These are phyloP conservation scores for Globisporangium splendens DNA, from an alignment of 352 stramenopile genomes.

Conservation along the genomic window DNA sequence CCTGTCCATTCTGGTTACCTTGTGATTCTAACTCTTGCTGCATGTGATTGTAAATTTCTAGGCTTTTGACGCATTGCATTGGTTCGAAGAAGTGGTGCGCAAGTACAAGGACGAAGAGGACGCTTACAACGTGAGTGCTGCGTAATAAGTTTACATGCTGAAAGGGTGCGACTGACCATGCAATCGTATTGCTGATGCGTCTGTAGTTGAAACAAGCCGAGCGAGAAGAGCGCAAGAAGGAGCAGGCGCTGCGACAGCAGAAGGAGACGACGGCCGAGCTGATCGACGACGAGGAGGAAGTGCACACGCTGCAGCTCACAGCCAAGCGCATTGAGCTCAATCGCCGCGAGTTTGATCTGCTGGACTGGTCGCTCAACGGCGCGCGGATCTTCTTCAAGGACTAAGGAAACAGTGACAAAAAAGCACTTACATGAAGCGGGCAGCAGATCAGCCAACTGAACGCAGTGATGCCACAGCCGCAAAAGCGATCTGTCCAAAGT, in stretches of 20 bases:
- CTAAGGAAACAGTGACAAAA: conserved; percentile 17
- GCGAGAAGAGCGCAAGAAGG: conserved; percentile 67
- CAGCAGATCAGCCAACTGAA: not conserved
- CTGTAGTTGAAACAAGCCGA: conserved; percentile 74
- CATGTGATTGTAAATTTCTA: conserved; percentile 17
- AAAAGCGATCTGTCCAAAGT: not conserved
- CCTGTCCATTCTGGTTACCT: no score
- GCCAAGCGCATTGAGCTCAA: conserved; percentile 86
- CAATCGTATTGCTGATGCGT: not conserved
- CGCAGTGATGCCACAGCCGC: not conserved
- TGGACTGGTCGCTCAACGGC: conserved; percentile 90
- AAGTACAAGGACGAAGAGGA: conserved; percentile 87
- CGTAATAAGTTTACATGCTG: no score
- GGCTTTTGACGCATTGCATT: conserved; percentile 88
- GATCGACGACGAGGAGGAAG: conserved; percentile 86
- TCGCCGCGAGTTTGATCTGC: conserved; percentile 85
- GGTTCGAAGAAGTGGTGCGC: conserved; percentile 85
- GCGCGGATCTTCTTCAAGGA: conserved; percentile 93
- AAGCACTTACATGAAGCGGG: conserved; percentile 2
- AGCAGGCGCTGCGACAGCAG: conserved; percentile 75
- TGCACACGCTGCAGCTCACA: conserved; percentile 83
- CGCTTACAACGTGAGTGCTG: conserved; percentile 50
- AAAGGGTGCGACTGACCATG: no score
- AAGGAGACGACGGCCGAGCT: conserved; percentile 82
- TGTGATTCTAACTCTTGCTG: not conserved